A percentile compares a stretch with the other conserved stretches of the same genome.
These are phyloP conservation scores for Laburnicola sp. DNA, from an alignment of 2,329 filamentous ascomycete species.

Conservation along the genomic window DNA sequence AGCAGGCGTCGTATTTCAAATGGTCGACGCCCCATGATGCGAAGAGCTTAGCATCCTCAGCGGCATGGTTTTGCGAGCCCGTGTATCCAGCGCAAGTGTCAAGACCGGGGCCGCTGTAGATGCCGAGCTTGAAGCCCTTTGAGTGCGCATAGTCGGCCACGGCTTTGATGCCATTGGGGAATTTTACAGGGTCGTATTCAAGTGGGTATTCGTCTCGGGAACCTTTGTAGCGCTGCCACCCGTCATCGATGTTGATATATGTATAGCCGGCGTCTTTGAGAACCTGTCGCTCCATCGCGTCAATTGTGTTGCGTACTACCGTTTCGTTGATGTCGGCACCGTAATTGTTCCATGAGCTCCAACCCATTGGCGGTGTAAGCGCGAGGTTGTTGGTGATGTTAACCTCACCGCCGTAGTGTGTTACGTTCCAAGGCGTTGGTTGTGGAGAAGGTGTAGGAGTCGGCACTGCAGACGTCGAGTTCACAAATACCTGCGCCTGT, in stretches of 20 bases:
- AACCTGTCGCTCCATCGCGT: slow-evolving; percentile 14
- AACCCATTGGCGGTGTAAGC: slow-evolving; percentile 26
- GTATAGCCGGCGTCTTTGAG: slow-evolving; percentile 56
- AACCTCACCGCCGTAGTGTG: no score
- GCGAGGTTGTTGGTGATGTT: slow-evolving; percentile 14
- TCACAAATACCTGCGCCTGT: no score
- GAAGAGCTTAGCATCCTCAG: slow-evolving; percentile 59
- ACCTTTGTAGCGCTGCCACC: slow-evolving; percentile 55
- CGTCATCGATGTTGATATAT: slow-evolving; percentile 64
- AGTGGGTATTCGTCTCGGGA: slow-evolving; percentile 31
- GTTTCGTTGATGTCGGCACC: slow-evolving; percentile 25
- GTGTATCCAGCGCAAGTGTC: slow-evolving; percentile 60
- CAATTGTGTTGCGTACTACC: slow-evolving; percentile 18
- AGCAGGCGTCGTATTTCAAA: slow-evolving; percentile 33
- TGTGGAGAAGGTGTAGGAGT: no score
- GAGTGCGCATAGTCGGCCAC: slow-evolving; percentile 58
- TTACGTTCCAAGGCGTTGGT: no score
- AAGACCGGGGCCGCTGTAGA: slow-evolving; percentile 60
- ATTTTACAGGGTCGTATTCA: slow-evolving; percentile 55
- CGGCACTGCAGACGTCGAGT: no score
- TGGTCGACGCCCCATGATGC: slow-evolving; percentile 45
- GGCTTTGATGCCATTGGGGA: slow-evolving; percentile 61
- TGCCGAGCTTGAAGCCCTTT: slow-evolving; percentile 63
- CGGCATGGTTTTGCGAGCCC: slow-evolving; percentile 60
- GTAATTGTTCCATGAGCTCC: slow-evolving; percentile 25